Conservation (phyloP, 2,329 filamentous ascomycete species). For the Botrytis byssoidea region DNA sequence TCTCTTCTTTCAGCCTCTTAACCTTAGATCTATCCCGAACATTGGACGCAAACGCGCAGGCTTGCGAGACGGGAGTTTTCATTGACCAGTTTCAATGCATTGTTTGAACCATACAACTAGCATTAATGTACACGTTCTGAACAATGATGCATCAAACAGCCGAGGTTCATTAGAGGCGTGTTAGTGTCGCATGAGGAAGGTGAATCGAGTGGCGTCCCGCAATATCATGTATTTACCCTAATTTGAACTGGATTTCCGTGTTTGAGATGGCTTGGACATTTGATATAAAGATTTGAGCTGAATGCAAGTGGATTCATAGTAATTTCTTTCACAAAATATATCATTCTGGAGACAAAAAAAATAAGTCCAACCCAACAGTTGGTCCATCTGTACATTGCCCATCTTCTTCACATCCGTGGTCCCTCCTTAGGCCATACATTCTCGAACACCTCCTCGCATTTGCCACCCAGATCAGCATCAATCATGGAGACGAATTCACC, state of each 20-base stretch:
- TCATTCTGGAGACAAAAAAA: neutral
- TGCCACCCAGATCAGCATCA: neutral
- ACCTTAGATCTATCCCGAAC: neutral
- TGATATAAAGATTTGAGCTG: neutral
- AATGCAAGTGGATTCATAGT: neutral
- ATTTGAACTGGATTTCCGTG: neutral
- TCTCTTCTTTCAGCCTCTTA: neutral
- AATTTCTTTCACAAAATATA: neutral
- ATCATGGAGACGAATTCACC: conserved; percentile 39
- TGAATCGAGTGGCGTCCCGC: neutral
- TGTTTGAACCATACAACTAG: neutral
- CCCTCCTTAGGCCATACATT: neutral
- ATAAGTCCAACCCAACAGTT: neutral
- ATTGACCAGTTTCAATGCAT: neutral
- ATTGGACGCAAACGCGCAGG: neutral
- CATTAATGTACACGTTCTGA: neutral
- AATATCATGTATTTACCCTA: neutral
- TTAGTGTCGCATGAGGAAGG: neutral
- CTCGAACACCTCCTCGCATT: conserved; percentile 36
- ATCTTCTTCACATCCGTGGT: neutral
- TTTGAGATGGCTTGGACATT: neutral
- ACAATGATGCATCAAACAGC: neutral
- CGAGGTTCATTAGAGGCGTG: neutral
- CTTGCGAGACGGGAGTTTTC: neutral
- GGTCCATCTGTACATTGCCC: neutral